phyloP scores from a whole-genome alignment of 768 basidiomycete genomes.

The Gyrodon lividus region DNA sequence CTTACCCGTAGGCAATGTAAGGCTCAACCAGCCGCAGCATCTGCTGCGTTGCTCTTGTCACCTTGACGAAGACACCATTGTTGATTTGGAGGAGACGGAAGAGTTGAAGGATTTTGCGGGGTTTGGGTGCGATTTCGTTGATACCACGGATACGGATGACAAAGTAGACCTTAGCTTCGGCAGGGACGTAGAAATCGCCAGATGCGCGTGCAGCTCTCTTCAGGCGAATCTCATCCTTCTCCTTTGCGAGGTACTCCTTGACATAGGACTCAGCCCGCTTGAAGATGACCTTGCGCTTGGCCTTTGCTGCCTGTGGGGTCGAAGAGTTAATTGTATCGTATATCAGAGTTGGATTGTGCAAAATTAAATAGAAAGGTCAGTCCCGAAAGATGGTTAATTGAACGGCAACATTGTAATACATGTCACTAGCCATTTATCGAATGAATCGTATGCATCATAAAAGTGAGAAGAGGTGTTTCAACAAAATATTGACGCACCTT shows the following conservation, averaged over 20 bases:
- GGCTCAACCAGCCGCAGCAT: slow-evolving; percentile 98
- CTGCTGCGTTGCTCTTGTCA: slow-evolving; percentile 92
- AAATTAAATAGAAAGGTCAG: slow-evolving; percentile 39
- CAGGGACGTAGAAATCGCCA: slow-evolving; percentile 97
- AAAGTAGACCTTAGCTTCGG: slow-evolving; percentile 96
- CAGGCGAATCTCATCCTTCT: slow-evolving; percentile 95
- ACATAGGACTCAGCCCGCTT: slow-evolving; percentile 98
- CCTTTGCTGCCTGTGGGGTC: slow-evolving; percentile 66
- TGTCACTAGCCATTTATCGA: slow-evolving; percentile 76
- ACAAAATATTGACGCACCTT: slow-evolving; percentile 60
- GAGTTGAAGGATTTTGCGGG: slow-evolving; percentile 97
- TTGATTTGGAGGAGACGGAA: slow-evolving; percentile 99
- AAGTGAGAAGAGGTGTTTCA: slow-evolving; percentile 18
- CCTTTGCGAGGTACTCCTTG: slow-evolving; percentile 90
- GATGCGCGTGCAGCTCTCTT: slow-evolving; percentile 89
- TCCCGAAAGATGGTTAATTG: slow-evolving; percentile 88
- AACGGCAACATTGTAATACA: slow-evolving; percentile 65
- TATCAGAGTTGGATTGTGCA: neutral
- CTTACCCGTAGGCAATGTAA: slow-evolving; percentile 94
- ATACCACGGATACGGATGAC: slow-evolving; percentile 99
- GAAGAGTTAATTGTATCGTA: slow-evolving; percentile 14
- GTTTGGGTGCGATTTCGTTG: slow-evolving; percentile 99
- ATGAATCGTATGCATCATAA: slow-evolving; percentile 83
- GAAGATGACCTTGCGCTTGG: slow-evolving; percentile 97
- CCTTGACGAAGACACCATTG: slow-evolving; percentile 98